Conservation (phyloP, 441 rosid species). For the Erodium texanum region DNA sequence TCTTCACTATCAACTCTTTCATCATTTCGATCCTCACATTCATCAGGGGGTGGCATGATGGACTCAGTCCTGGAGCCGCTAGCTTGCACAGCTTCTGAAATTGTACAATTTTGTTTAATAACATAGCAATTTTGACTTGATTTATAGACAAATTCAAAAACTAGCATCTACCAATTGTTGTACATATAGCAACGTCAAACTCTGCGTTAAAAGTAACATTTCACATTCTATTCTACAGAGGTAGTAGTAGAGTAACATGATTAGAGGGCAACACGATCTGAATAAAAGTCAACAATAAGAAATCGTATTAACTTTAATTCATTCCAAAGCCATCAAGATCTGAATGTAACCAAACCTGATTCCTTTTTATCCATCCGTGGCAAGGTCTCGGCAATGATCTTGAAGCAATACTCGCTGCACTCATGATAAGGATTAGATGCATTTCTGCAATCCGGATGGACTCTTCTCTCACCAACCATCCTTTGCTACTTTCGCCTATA, state of each 20-base stretch:
- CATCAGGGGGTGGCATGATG: constrained; percentile 18
- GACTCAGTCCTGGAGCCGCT: constrained; percentile 21
- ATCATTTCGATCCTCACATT: constrained; percentile 25
- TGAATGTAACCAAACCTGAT: constrained; percentile 12
- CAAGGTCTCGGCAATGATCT: constrained; percentile 49
- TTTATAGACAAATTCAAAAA: background rate
- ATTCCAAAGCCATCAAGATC: background rate
- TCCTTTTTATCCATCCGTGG: constrained; percentile 29
- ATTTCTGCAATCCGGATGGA: constrained; percentile 5
- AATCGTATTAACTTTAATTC: too few species aligned
- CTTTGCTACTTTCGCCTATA: background rate
- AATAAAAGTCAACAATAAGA: background rate
- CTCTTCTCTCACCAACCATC: constrained; percentile 5
- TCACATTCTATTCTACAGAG: too few species aligned
- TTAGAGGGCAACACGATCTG: background rate
- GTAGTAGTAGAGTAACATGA: background rate
- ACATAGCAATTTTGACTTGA: background rate
- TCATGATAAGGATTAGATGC: constrained; percentile 17
- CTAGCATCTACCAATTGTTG: background rate
- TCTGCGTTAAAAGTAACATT: background rate
- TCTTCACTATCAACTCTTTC: constrained; percentile 37
- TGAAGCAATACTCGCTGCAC: constrained; percentile 25
- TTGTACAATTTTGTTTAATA: background rate
- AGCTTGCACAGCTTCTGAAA: constrained; percentile 35
- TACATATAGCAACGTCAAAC: background rate